Evolutionary conservation across 2,329 filamentous ascomycete species (phyloP).

Genomic region (Nemania bipapillata): DNA sequence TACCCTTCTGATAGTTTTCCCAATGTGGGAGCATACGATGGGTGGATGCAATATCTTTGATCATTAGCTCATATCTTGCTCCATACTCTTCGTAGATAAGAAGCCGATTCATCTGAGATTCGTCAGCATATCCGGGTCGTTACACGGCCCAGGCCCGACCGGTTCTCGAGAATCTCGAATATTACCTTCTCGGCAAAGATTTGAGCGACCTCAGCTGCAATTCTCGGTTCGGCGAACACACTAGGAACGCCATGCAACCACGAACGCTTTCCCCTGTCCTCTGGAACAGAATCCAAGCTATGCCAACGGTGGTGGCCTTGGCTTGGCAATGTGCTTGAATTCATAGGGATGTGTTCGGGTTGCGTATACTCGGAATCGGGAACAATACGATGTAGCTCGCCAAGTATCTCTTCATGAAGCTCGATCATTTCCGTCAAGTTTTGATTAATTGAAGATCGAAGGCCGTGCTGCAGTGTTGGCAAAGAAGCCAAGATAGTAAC

Average conservation of each 20-base stretch:
- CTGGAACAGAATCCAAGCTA: slow-evolving; percentile 61
- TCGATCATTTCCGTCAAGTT: slow-evolving; percentile 83
- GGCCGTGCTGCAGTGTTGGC: slow-evolving; percentile 70
- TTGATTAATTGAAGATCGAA: slow-evolving; percentile 78
- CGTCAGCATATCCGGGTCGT: slow-evolving; percentile 13
- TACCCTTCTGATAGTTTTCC: slow-evolving; percentile 82
- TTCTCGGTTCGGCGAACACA: slow-evolving; percentile 67
- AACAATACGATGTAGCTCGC: slow-evolving; percentile 75
- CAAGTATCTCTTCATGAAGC: slow-evolving; percentile 83
- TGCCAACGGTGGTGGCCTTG: slow-evolving; percentile 59
- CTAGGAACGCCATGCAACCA: slow-evolving; percentile 62
- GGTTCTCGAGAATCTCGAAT: slow-evolving; percentile 13
- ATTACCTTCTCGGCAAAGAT: slow-evolving; percentile 69
- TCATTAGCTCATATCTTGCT: slow-evolving; percentile 86
- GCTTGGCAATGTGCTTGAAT: slow-evolving; percentile 37
- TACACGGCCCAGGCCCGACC: slow-evolving; percentile 20
- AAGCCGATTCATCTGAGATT: slow-evolving; percentile 77
- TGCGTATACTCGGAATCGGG: slow-evolving; percentile 74
- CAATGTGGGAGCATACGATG: slow-evolving; percentile 77
- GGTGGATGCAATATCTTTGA: slow-evolving; percentile 76
- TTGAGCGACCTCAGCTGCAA: slow-evolving; percentile 69
- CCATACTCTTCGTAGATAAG: slow-evolving; percentile 92
- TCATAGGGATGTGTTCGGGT: slow-evolving; percentile 49
- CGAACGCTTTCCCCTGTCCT: slow-evolving; percentile 53
- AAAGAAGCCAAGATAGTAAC: slow-evolving; percentile 78